phyloP scores from a whole-genome alignment of 305 asterid species.

The Fraxinus albicans region DNA sequence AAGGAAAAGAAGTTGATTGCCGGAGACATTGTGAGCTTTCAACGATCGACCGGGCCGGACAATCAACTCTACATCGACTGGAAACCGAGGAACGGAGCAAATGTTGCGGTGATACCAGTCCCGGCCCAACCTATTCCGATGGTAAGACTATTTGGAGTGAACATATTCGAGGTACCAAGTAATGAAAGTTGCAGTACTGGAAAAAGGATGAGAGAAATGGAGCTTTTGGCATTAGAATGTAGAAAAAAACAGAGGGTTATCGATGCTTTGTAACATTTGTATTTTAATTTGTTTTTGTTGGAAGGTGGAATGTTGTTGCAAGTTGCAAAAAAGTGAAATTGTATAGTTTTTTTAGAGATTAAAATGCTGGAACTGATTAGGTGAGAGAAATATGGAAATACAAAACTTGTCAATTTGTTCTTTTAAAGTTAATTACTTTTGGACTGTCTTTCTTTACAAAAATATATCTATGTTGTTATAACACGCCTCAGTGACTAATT shows the following conservation, averaged over 20 bases:
- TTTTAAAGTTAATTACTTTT: conserved; percentile 21
- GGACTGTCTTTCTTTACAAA: background rate
- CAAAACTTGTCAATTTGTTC: conserved; percentile 25
- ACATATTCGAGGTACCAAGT: conserved; percentile 47
- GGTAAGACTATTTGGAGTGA: conserved; percentile 71
- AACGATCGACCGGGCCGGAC: conserved; percentile 50
- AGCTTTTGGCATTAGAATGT: conserved; percentile 48
- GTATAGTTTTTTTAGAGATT: conserved; percentile 37
- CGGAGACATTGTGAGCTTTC: conserved; percentile 68
- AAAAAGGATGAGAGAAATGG: conserved; percentile 63
- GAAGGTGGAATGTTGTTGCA: conserved; percentile 33
- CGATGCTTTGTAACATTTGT: conserved; percentile 56
- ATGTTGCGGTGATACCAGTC: background rate
- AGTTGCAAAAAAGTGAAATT: conserved; percentile 41
- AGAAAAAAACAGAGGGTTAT: conserved; percentile 71
- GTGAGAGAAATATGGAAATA: conserved; percentile 25
- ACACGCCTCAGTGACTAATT: background rate
- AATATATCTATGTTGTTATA: conserved; percentile 14
- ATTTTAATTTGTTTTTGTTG: conserved; percentile 8
- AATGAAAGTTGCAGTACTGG: conserved; percentile 38
- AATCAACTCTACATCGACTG: conserved; percentile 71
- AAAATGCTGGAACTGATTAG: conserved; percentile 26
- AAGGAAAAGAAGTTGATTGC: conserved; percentile 71
- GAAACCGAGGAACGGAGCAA: conserved; percentile 33
- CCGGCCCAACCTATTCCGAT: conserved; percentile 29